Base-by-base conservation (phyloP, 495 filamentous ascomycete species). In the Lepidopterella palustris region DNA sequence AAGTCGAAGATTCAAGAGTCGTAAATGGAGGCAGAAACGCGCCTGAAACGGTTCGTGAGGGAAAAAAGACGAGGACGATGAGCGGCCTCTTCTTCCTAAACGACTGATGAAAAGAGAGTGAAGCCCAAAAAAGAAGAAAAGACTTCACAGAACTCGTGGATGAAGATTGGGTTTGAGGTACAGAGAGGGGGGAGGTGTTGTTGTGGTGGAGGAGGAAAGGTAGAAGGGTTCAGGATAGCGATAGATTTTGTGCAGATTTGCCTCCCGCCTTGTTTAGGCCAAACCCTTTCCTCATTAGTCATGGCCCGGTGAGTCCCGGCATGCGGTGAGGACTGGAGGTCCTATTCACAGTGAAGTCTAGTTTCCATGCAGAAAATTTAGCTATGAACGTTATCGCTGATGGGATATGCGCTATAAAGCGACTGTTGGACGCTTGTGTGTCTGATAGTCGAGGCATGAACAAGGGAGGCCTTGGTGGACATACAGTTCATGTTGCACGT, bases 61-160 rank as follows among this genome's bases (percentile, higher is more conserved):
- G 53, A 57, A 59, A 66, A 49, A 54, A 51, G 54, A n/a, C n/a
- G n/a, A n/a, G n/a, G 31, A 59, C 39, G 42, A 32, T 24, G 53
- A 45, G 40, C 31, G 26, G 42, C 61, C 61, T 68, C 55, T 68
- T 58, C 45, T 57, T 54, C 58, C 42, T 27, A 59, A 61, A 68
- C 61, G 65, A 66, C 57, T 18, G 66, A 67, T 60, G 45, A 67
- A 63, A 69, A 51, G 61, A 62, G 55, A 58, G 63, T 61, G 67
- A 62, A 69, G 60, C 26, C 58, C n/a, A n/a, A 55, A 62, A 58
- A 62, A 49, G 60, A 60, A 49, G 3, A 35, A 40, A 45, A 27
- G 61, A 62, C 55, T 67, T 64, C 60, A 67, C 59, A 55, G 29
- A 55, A 45, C 55, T 35, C 48, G 60, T 59, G 66, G 4, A 61